A percentile compares a stretch with the other conserved stretches of the same genome.
Evolutionary conservation across 805 yeast genomes (phyloP).

Genomic region (Phaffomyces opuntiae): DNA sequence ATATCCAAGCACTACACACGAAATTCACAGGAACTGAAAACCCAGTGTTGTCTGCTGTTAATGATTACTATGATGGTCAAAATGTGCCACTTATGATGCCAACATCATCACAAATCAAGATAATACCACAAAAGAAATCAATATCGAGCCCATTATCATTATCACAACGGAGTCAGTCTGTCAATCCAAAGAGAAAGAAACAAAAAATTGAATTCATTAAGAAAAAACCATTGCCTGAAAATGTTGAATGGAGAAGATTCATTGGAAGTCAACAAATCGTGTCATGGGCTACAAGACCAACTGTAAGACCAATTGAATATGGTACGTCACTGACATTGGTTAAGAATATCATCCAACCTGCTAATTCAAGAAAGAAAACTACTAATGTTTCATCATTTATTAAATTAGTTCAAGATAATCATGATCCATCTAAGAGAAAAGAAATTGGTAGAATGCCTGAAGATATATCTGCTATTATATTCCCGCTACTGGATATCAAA

Average conservation of each 20-base stretch:
- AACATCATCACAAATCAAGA: background rate
- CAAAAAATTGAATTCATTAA: background rate
- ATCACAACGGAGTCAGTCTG: background rate
- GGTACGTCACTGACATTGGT: slow-evolving; percentile 36
- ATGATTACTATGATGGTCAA: slow-evolving; percentile 30
- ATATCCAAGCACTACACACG: slow-evolving; percentile 20
- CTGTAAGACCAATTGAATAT: slow-evolving; percentile 38
- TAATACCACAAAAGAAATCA: background rate
- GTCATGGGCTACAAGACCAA: slow-evolving; percentile 71
- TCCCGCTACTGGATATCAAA: slow-evolving; percentile 54
- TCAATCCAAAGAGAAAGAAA: background rate
- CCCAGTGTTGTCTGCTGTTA: slow-evolving; percentile 32
- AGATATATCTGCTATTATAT: slow-evolving; percentile 55
- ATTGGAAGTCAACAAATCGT: slow-evolving; percentile 55
- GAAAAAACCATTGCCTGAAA: slow-evolving; percentile 7
- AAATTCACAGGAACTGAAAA: slow-evolving; percentile 23
- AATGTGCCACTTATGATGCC: background rate
- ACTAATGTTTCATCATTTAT: slow-evolving; percentile 26
- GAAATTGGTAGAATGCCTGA: slow-evolving; percentile 78
- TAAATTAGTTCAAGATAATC: slow-evolving; percentile 22
- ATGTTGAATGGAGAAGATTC: slow-evolving; percentile 34
- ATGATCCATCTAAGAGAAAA: slow-evolving; percentile 26
- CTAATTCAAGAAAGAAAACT: slow-evolving; percentile 18
- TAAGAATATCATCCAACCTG: slow-evolving; percentile 25
- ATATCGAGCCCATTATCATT: background rate